These are phyloP conservation scores for Hansenula anomala DNA, from an alignment of 1,139 yeast genomes.

Conservation along the genomic window DNA sequence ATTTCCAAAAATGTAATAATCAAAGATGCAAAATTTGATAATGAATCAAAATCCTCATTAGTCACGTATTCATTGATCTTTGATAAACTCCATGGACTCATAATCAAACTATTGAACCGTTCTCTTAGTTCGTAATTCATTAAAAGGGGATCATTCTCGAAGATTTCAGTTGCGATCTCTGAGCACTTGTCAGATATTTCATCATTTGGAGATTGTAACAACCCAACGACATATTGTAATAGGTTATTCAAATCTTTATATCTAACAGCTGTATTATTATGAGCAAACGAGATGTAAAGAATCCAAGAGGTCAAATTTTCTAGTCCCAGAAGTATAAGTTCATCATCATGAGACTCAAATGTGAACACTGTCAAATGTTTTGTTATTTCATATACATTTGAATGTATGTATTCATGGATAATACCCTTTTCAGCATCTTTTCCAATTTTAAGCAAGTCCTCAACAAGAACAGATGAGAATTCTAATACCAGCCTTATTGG, in stretches of 20 bases:
- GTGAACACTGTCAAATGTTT: conserved; percentile 10
- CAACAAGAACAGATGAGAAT: conserved; percentile 50
- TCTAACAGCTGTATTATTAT: conserved; percentile 31
- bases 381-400: conserved; percentile 25
- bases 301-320: conserved; percentile 31
- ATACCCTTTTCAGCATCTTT: conserved; percentile 17
- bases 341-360: conserved; percentile 10
- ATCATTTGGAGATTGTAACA: conserved; percentile 15
- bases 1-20: conserved; percentile 48
- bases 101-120: conserved; percentile 25
- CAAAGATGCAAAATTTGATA: conserved; percentile 46
- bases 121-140: conserved; percentile 27
- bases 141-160: conserved; percentile 29
- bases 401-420: conserved; percentile 30
- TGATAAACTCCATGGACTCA: conserved; percentile 28
- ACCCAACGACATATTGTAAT: conserved; percentile 24
- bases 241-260: conserved; percentile 32
- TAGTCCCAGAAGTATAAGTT: conserved; percentile 5
- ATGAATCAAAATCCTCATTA: conserved; percentile 37
- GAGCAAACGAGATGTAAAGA: conserved; percentile 35
- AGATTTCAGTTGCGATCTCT: conserved; percentile 25
- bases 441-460: conserved; percentile 44
- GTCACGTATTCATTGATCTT: conserved; percentile 38
- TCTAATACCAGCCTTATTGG: conserved; percentile 22
- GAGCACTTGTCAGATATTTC: conserved; percentile 12